Percentiles rank a stretch among this genome's conserved stretches.
Evolutionary conservation across 2,329 filamentous ascomycete genomes (phyloP).

Genomic region (Arachnomyces sp.): DNA sequence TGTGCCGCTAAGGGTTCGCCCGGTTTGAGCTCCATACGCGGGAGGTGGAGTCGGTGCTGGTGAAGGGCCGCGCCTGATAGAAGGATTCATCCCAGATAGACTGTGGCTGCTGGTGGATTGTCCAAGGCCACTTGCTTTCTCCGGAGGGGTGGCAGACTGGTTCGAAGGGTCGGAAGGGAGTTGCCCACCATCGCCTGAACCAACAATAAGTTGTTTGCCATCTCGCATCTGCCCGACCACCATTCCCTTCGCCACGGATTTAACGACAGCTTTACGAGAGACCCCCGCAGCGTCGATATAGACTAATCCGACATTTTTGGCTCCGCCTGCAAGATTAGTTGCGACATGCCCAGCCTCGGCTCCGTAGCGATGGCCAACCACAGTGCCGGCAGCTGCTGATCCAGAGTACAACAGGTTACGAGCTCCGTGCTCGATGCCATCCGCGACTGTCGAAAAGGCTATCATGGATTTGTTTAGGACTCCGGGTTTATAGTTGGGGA

Average conservation of each 20-base stretch:
- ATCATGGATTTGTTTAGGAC: conserved; percentile 93
- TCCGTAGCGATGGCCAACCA: conserved; percentile 86
- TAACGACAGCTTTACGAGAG: conserved; percentile 78
- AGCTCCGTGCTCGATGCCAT: conserved; percentile 83
- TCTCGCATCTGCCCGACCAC: conserved; percentile 42
- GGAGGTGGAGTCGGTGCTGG: conserved; percentile 32
- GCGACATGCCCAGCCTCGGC: conserved; percentile 73
- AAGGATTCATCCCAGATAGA: not conserved
- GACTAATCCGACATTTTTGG: conserved; percentile 93
- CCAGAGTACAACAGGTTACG: conserved; percentile 66
- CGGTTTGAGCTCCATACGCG: conserved; percentile 31
- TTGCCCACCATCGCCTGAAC: conserved; percentile 38
- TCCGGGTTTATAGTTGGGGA: conserved; percentile 70
- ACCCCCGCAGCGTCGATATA: conserved; percentile 97
- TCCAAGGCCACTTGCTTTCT: conserved; percentile 8
- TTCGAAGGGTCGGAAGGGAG: conserved; percentile 20
- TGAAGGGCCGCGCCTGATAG: conserved; percentile 20
- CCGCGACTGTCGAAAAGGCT: conserved; percentile 78
- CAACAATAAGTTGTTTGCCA: conserved; percentile 41
- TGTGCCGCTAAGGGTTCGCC: conserved; percentile 25
- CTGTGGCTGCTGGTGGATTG: conserved; percentile 12
- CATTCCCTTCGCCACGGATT: conserved; percentile 96
- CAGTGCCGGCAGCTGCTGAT: conserved; percentile 69
- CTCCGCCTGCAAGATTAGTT: conserved; percentile 66
- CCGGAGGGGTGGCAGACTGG: conserved; percentile 11